Evolutionary conservation across 2,329 filamentous ascomycete species (phyloP), one percentile per base, ranked within the genome.

Genomic region (Chlorencoelia australis): DNA sequence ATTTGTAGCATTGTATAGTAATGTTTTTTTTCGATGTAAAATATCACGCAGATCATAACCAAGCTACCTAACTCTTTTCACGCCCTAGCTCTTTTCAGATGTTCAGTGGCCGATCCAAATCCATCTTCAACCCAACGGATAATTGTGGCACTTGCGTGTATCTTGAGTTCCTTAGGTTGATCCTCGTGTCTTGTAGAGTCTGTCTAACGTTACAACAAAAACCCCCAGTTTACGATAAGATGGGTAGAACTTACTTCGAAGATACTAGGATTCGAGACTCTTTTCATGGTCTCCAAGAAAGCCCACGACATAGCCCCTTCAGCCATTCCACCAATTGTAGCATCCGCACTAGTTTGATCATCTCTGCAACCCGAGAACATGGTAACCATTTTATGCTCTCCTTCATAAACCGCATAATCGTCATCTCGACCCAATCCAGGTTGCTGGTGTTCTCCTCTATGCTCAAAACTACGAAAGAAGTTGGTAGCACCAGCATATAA

Each of bases 401-500:
- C 45, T 30, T 51, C 51, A 54, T 57, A 61, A 34, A 53, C 44
- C 29, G 65, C 62, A 24, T 54, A 60, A 43, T 64, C 64, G 31
- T 71, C 64, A 35, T 71, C 61, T 9, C 59, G 46, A 1, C 55
- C 60, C 11, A 69, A 56, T 0, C 66, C 66, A 26, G 65, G 61
- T 13, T 62, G 55, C 39, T 61, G 54, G 7, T 51, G 51, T 30
- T 68, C 57, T 35, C 66, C 56, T 44, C 62, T 59, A 47, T 71
- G 66, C 30, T 61, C 61, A 27, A 74, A 50, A 3, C 67, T 61
- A 39, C 65, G 61, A 56, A 73, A 74, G 51, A 75, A 75, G 31
- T 57, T 59, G 1, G 62, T 68, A 3, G 71, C 70, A 25, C 69
- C 69, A 1, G 65, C 68, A 19, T 72, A 61, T 5, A 75, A 54